Conservation (phyloP, 345 rosid species). For the Cardamine occulta region DNA sequence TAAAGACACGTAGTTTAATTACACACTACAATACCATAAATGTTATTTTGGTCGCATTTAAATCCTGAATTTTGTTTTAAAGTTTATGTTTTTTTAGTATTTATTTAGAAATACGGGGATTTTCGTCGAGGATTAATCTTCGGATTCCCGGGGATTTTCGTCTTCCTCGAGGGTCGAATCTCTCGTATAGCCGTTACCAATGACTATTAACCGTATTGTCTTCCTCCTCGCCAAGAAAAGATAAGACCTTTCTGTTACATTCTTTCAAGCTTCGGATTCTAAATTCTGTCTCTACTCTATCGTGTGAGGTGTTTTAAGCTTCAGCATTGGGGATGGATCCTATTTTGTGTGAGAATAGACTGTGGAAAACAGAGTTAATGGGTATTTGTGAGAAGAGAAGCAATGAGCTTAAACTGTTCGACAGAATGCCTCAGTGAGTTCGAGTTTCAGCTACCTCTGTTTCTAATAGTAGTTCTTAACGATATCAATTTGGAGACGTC, state of each 20-base stretch:
- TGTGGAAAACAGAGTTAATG: not conserved
- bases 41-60: not conserved
- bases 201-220: conserved; percentile 52
- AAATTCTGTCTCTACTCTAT: not conserved
- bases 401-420: conserved; percentile 23
- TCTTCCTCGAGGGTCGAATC: too few species aligned
- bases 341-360: not conserved
- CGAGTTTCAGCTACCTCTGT: conserved; percentile 19
- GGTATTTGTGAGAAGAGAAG: not conserved
- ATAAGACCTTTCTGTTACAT: conserved; percentile 37
- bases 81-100: too few species aligned
- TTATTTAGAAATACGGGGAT: too few species aligned
- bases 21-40: not conserved
- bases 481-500: not conserved
- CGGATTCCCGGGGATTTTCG: too few species aligned
- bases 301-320: not conserved
- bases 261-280: not conserved
- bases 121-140: too few species aligned
- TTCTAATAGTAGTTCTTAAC: not conserved
- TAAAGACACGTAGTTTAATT: not conserved
- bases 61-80: too few species aligned
- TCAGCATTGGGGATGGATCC: not conserved
- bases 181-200: too few species aligned
- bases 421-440: conserved; percentile 31
- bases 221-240: conserved; percentile 59